Conservation (phyloP, 2,329 filamentous ascomycete species). For the Fusarium scirpi region DNA sequence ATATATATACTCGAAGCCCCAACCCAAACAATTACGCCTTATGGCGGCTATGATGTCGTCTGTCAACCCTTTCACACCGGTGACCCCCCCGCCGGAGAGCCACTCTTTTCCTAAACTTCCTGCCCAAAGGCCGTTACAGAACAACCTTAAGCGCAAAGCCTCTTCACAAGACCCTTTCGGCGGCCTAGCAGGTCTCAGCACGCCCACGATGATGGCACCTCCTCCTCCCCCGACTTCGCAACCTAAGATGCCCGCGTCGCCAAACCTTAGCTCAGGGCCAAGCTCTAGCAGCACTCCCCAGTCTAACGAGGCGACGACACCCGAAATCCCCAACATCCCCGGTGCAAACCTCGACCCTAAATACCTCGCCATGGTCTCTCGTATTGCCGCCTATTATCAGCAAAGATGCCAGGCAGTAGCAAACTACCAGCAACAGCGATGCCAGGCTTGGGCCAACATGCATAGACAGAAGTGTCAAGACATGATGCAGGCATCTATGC, state of each 20-base stretch:
- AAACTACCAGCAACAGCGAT: slow-evolving; percentile 61
- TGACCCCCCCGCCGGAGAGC: slow-evolving; percentile 48
- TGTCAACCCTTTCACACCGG: slow-evolving; percentile 48
- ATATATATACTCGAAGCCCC: slow-evolving; percentile 38
- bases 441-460: slow-evolving; percentile 61
- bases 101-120: slow-evolving; percentile 49
- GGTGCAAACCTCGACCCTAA: slow-evolving; percentile 54
- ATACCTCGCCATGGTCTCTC: slow-evolving; percentile 60
- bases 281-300: slow-evolving; percentile 32
- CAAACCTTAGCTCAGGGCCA: slow-evolving; percentile 36
- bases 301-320: slow-evolving; percentile 39
- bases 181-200: slow-evolving; percentile 33
- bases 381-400: slow-evolving; percentile 62
- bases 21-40: slow-evolving; percentile 33
- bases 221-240: slow-evolving; percentile 44
- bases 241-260: slow-evolving; percentile 39
- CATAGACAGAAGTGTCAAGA: slow-evolving; percentile 62
- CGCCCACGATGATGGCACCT: slow-evolving; percentile 41
- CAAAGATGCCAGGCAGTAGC: slow-evolving; percentile 61
- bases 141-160: slow-evolving; percentile 46
- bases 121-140: slow-evolving; percentile 46
- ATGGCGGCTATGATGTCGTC: slow-evolving; percentile 51
- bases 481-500: slow-evolving; percentile 62
- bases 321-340: slow-evolving; percentile 39
- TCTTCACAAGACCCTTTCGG: slow-evolving; percentile 43